Conservation (phyloP, 1,284 basidiomycete genomes). For the Apiotrichum brassicae region DNA sequence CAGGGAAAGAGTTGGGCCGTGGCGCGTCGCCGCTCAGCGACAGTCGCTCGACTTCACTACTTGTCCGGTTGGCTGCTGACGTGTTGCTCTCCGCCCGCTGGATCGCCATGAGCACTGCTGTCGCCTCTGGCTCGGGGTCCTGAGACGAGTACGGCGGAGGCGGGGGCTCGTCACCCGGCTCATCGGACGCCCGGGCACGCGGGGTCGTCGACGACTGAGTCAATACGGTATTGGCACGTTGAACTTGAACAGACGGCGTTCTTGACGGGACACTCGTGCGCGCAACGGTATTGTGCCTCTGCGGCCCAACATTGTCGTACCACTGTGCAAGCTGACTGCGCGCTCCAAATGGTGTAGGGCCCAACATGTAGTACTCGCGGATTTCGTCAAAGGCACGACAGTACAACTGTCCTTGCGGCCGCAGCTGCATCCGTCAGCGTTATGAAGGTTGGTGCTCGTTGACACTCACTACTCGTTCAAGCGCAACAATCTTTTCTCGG, state of each 20-base stretch:
- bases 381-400: slow-evolving; percentile 9
- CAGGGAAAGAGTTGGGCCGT: slow-evolving; percentile 5
- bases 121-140: slow-evolving; percentile 43
- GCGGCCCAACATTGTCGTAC: no score
- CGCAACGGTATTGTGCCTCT: no score
- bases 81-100: not conserved
- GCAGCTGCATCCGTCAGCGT: no score
- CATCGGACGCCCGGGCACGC: not conserved
- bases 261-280: not conserved
- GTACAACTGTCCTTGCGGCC: no score
- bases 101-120: slow-evolving; percentile 6
- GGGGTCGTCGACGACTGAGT: not conserved
- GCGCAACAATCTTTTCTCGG: no score
- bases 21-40: not conserved
- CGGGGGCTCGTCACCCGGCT: slow-evolving; percentile 22
- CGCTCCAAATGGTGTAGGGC: not conserved
- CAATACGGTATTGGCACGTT: not conserved
- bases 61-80: not conserved
- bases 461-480: slow-evolving; percentile 31
- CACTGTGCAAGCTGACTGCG: no score
- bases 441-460: no score
- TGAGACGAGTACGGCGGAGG: slow-evolving; percentile 39
- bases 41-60: not conserved
- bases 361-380: slow-evolving; percentile 6
- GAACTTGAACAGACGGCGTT: no score